phyloP scores from a whole-genome alignment of 345 rosid genomes.

The Eutrema japonicum region DNA sequence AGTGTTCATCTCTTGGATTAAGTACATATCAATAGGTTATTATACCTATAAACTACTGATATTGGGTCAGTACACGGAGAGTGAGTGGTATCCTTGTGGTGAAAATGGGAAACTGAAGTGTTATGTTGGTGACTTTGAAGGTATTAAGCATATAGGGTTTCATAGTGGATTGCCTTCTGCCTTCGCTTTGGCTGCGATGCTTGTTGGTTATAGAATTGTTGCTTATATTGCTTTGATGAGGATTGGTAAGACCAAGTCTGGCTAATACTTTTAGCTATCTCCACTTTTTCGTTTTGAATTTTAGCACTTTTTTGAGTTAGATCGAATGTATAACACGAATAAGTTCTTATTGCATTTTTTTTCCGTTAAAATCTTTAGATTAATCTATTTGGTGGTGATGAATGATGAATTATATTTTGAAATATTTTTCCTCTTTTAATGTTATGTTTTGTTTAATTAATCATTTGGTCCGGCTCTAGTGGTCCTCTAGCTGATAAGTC shows the following conservation, averaged over 20 bases:
- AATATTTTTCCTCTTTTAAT: background rate
- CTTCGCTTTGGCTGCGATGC: constrained; percentile 67
- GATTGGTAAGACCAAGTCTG: constrained; percentile 42
- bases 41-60: constrained; percentile 82
- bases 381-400: background rate
- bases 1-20: constrained; percentile 77
- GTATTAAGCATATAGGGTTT: constrained; percentile 58
- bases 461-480: constrained; percentile 25
- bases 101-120: constrained; percentile 48
- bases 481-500: constrained; percentile 17
- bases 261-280: constrained; percentile 17
- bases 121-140: constrained; percentile 71
- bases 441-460: background rate
- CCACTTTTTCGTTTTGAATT: background rate
- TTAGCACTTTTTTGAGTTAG: constrained; percentile 22
- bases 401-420: background rate
- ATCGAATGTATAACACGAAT: constrained; percentile 21
- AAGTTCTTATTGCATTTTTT: background rate
- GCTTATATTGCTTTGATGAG: constrained; percentile 81
- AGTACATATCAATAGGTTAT: constrained; percentile 82
- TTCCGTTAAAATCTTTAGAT: background rate
- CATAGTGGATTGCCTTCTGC: constrained; percentile 53
- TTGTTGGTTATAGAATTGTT: constrained; percentile 77
- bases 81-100: constrained; percentile 70
- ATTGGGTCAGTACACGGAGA: constrained; percentile 70